Conservation (phyloP, 495 filamentous ascomycete genomes). For the Neurospora hispaniola region DNA sequence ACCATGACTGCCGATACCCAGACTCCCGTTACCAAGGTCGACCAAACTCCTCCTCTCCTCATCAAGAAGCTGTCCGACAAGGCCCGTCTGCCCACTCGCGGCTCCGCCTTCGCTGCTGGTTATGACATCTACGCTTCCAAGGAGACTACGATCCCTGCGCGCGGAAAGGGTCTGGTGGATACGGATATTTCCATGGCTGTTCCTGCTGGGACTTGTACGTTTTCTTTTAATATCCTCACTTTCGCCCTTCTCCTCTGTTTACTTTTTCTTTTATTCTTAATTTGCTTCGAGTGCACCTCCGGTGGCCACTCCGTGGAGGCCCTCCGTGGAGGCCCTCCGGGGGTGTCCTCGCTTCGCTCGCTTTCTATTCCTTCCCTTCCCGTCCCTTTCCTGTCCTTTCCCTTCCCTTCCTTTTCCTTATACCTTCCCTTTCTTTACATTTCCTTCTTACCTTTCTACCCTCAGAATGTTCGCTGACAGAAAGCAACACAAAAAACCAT, state of each 20-base stretch:
- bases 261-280: not conserved
- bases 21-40: conserved; percentile 23
- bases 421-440: too few relatives aligned
- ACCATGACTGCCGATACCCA: conserved; percentile 14
- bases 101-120: conserved; percentile 80
- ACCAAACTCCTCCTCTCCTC: conserved; percentile 48
- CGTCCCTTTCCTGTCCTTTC: too few relatives aligned
- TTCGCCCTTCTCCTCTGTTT: not conserved
- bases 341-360: not conserved
- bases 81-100: conserved; percentile 71
- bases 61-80: conserved; percentile 75
- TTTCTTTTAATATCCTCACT: not conserved
- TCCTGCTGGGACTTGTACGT: conserved; percentile 75
- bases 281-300: not conserved
- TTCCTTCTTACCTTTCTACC: too few relatives aligned
- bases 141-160: conserved; percentile 61
- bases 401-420: too few relatives aligned
- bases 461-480: not conserved
- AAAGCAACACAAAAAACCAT: not conserved
- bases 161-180: conserved; percentile 77
- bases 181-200: conserved; percentile 86
- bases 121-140: conserved; percentile 79
- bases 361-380: not conserved
- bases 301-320: not conserved
- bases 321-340: not conserved